Base-by-base conservation (phyloP, 345 rosid species). In the Geranium rotundifolium region DNA sequence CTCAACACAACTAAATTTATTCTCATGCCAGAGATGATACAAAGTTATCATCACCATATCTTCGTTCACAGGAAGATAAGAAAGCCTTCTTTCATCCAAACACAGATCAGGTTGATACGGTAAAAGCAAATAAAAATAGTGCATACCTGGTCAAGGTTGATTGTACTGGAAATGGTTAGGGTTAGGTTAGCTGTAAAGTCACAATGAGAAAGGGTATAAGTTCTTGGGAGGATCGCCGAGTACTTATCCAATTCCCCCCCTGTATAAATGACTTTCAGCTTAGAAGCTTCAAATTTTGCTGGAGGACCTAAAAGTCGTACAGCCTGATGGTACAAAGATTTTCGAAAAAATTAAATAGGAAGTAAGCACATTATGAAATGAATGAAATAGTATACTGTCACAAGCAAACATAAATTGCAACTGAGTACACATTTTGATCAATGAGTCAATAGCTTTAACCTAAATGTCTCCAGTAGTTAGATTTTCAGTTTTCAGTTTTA, bases 131-230 rank as follows among this genome's bases (percentile, higher is more conserved):
- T 37, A 15, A 23, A 27, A 60, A 7, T 60, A 57, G 66, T 31
- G 49, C 34, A 31, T 61, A 86, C 92, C 87, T 87, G 98, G 67
- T 91, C 86, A 20, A 85, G 73, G 71, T 81, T 80, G 72, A 89
- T 89, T 34, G 87, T 85, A 58, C 75, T 85, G 70, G 95, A 85
- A 71, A 91, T 80, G 63, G 89, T 82, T 59, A 89, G 72, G 62
- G 95, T 91, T 58, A 91, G 79, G 72, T 91, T 80, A 68, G 96
- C 95, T 3, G 96, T 91, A 76, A 85, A 81, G 75, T 89, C 96
- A 69, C 98, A 91, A 70, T 91, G 98, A 13, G 98, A 91, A 29
- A 91, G 80, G 30, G 89, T 85, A 67, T 91, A 89, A 12, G 95
- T 77, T 64, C 95, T 79, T 4, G 95, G 96, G 61, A 85, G 79